Conservation (phyloP, 148 eudicot genomes). For the Hydrangea macrophylla region DNA sequence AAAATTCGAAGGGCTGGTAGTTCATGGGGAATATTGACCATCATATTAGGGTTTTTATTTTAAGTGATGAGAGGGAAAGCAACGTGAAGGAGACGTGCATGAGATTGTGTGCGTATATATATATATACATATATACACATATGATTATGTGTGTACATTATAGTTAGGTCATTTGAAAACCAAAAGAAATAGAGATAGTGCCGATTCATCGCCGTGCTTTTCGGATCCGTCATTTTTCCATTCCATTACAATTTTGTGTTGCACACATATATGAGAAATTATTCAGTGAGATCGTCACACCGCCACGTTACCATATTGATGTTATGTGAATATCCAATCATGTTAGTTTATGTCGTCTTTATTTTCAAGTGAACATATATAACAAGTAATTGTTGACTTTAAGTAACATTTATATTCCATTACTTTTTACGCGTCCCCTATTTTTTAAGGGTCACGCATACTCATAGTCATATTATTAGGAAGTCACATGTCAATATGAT, state of each 20-base stretch:
- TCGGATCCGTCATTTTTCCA: slow-evolving; percentile 25
- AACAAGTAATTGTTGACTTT: too few relatives aligned
- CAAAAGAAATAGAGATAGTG: not conserved
- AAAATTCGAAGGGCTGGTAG: not conserved
- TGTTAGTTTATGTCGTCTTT: too few relatives aligned
- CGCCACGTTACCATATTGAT: too few relatives aligned
- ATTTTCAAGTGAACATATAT: too few relatives aligned
- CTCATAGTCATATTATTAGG: too few relatives aligned
- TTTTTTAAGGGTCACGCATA: too few relatives aligned
- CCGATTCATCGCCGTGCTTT: slow-evolving; percentile 36
- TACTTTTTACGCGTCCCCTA: too few relatives aligned
- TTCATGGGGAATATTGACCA: slow-evolving; percentile 21
- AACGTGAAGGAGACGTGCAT: slow-evolving; percentile 47
- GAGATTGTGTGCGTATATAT: slow-evolving; percentile 12
- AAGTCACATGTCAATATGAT: too few relatives aligned
- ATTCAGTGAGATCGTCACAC: too few relatives aligned
- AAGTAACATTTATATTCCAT: too few relatives aligned
- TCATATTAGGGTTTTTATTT: slow-evolving; percentile 18
- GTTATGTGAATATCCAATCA: too few relatives aligned
- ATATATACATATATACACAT: not conserved
- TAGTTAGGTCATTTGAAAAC: slow-evolving; percentile 13
- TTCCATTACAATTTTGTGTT: not conserved
- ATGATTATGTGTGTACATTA: slow-evolving; percentile 2
- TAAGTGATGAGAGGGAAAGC: slow-evolving; percentile 13
- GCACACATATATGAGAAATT: too few relatives aligned